These are phyloP conservation scores for Aspergillus udagawae DNA, from an alignment of 2,329 filamentous ascomycete species.

Conservation along the genomic window DNA sequence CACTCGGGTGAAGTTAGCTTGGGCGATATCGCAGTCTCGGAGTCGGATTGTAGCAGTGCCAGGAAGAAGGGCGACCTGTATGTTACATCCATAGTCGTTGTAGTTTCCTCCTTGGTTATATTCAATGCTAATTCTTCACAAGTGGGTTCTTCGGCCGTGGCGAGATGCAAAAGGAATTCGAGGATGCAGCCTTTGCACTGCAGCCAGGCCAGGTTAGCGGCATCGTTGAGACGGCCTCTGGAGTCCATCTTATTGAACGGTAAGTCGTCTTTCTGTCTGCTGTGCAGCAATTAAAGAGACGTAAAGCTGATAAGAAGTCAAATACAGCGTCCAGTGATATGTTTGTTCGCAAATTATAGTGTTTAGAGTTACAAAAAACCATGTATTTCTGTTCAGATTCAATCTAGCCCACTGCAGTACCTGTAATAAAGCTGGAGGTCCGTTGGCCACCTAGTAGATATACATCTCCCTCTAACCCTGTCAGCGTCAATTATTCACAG, in stretches of 20 bases:
- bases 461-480: too few relatives aligned
- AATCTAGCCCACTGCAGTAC: neutral
- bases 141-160: conserved; percentile 87
- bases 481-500: too few relatives aligned
- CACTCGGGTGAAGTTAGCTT: conserved; percentile 63
- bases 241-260: conserved; percentile 94
- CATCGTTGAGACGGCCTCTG: conserved; percentile 87
- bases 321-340: conserved; percentile 22
- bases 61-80: conserved; percentile 87
- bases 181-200: conserved; percentile 90
- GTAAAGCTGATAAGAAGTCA: neutral
- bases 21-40: conserved; percentile 78
- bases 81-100: conserved; percentile 30
- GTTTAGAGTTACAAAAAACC: neutral
- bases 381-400: neutral
- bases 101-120: conserved; percentile 1
- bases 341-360: neutral
- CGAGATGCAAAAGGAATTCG: conserved; percentile 99
- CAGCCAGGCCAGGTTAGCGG: conserved; percentile 81
- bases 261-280: conserved; percentile 39
- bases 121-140: conserved; percentile 12
- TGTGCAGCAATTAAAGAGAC: neutral
- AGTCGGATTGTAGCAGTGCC: conserved; percentile 94
- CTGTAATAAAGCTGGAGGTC: neutral
- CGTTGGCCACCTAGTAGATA: too few relatives aligned